Percentiles rank a stretch among this genome's conserved stretches.
Evolutionary conservation across 2,329 filamentous ascomycete species (phyloP).

Genomic region (Tolypocladium album): DNA sequence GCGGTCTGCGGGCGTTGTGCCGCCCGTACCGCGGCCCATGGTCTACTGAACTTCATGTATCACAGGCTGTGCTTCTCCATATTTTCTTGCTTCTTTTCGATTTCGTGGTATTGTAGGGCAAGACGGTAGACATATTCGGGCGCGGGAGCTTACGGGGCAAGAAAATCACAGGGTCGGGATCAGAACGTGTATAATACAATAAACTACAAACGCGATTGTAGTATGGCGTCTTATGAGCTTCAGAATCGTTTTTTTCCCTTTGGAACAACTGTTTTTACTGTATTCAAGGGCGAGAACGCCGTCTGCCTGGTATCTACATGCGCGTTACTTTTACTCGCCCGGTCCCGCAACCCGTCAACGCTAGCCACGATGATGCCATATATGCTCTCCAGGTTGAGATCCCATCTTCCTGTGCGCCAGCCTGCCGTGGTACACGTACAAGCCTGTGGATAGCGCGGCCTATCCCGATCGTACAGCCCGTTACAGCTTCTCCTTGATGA

Average conservation of each 20-base stretch:
- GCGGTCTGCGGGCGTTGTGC: not conserved
- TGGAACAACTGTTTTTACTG: not conserved
- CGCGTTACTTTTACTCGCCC: not conserved
- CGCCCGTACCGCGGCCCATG: not conserved
- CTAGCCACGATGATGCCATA: not conserved
- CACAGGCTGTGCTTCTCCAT: not conserved
- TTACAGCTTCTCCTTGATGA: constrained; percentile 69
- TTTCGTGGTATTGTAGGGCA: not conserved
- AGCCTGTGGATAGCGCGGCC: not conserved
- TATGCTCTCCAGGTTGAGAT: not conserved
- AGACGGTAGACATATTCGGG: not conserved
- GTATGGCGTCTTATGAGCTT: not conserved
- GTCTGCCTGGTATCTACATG: constrained; percentile 3
- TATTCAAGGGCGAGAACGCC: not conserved
- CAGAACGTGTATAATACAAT: not conserved
- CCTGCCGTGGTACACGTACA: not conserved
- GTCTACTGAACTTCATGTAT: not conserved
- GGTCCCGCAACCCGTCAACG: not conserved
- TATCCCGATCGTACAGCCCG: not conserved
- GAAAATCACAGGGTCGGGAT: not conserved
- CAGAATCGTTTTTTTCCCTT: not conserved
- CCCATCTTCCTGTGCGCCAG: not conserved
- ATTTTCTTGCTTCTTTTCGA: not conserved
- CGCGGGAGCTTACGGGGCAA: not conserved
- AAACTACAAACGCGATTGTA: not conserved